A percentile compares a stretch with the other conserved stretches of the same genome.
phyloP scores from a whole-genome alignment of 345 rosid species.

The Psidium guajava region DNA sequence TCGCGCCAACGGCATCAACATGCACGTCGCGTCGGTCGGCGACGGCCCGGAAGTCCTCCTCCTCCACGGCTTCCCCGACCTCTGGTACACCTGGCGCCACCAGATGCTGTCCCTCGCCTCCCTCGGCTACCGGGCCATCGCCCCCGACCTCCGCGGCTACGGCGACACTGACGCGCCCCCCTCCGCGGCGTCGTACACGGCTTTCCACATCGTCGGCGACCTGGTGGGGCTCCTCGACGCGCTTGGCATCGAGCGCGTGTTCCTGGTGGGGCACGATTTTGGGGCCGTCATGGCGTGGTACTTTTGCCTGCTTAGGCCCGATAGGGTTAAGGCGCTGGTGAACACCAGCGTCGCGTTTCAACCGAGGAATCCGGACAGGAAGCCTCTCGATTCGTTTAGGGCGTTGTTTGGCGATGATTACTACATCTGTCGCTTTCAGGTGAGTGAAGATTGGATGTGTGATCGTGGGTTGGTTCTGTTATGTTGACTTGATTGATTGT shows the following conservation, averaged over 20 bases:
- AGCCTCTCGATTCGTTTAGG: constrained; percentile 29
- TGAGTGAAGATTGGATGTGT: not conserved
- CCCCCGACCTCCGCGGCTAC: constrained; percentile 70
- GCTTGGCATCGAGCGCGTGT: constrained; percentile 28
- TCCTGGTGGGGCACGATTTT: constrained; percentile 72
- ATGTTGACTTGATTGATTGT: not conserved
- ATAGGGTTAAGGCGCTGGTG: constrained; percentile 56
- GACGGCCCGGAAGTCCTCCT: constrained; percentile 47
- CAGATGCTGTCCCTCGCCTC: constrained; percentile 51
- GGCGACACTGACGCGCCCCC: constrained; percentile 59
- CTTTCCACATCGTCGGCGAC: constrained; percentile 19
- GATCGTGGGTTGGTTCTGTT: not conserved
- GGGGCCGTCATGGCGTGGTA: constrained; percentile 60
- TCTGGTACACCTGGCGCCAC: constrained; percentile 69
- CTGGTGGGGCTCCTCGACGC: constrained; percentile 18
- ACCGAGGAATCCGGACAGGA: constrained; percentile 36
- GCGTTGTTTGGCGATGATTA: constrained; percentile 56
- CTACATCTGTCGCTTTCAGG: constrained; percentile 78
- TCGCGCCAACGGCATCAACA: constrained; percentile 47
- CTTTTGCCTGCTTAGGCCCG: constrained; percentile 50
- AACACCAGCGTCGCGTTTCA: constrained; percentile 32
- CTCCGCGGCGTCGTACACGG: constrained; percentile 25
- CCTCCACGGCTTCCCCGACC: constrained; percentile 68
- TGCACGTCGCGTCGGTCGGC: constrained; percentile 59
- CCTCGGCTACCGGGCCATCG: constrained; percentile 53